Percentiles rank a stretch among this genome's conserved stretches.
These are phyloP conservation scores for Zygosaccharomyces gambellarensis DNA, from an alignment of 805 yeast species.

Conservation along the genomic window DNA sequence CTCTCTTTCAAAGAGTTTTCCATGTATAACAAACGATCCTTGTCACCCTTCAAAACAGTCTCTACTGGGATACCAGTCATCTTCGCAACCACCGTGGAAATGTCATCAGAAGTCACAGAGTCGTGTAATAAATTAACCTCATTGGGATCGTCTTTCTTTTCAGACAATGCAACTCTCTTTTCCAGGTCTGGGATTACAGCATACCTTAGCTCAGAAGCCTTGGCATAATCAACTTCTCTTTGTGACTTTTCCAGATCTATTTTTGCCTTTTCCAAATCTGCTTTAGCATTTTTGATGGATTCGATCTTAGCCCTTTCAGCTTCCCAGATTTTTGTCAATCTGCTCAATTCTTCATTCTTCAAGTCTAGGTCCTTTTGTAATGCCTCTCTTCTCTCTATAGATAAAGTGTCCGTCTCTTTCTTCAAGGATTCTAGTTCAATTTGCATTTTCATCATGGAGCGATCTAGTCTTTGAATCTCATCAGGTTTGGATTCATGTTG, in stretches of 20 bases:
- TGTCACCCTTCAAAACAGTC: conserved; percentile 88
- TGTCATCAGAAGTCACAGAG: conserved; percentile 89
- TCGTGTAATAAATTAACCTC: conserved; percentile 52
- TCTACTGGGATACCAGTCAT: conserved; percentile 96
- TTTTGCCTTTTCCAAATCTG: conserved; percentile 77
- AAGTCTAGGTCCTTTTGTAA: conserved; percentile 61
- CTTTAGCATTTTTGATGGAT: conserved; percentile 70
- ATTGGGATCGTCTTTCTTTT: conserved; percentile 36
- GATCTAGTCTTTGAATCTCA: conserved; percentile 81
- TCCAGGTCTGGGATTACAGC: conserved; percentile 80
- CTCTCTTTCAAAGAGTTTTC: conserved; percentile 68
- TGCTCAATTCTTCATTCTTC: conserved; percentile 59
- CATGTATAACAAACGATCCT: conserved; percentile 85
- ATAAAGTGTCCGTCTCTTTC: conserved; percentile 84
- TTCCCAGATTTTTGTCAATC: conserved; percentile 84
- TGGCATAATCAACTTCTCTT: conserved; percentile 79
- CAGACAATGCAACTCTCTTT: conserved; percentile 46
- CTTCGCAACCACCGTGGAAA: conserved; percentile 83
- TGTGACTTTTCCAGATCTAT: conserved; percentile 77
- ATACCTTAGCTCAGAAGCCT: conserved; percentile 86
- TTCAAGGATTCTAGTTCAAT: conserved; percentile 91
- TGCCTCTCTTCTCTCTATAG: conserved; percentile 70
- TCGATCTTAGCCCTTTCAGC: conserved; percentile 73
- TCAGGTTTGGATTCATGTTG: conserved; percentile 98
- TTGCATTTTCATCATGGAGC: conserved; percentile 87